Percentiles rank a stretch among this genome's conserved stretches.
Evolutionary conservation across 148 eudicot genomes (phyloP).

Genomic region (Chenopodium formosanum): DNA sequence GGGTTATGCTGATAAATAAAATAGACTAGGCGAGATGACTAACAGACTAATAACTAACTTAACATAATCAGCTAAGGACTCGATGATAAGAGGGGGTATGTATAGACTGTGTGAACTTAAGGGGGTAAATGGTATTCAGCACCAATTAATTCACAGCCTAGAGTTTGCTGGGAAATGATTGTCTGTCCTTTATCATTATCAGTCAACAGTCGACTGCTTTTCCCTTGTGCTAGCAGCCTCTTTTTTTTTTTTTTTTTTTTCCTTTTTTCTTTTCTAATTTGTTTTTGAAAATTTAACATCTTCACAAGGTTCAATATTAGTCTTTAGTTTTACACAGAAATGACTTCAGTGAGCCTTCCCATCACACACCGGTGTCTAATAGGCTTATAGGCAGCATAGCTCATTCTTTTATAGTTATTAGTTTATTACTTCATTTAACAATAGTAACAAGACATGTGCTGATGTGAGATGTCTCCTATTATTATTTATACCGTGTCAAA

Average conservation of each 20-base stretch:
- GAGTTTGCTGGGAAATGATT: not conserved
- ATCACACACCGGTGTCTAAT: not conserved
- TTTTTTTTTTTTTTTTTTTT: not conserved
- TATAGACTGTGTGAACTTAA: too few relatives aligned
- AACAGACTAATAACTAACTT: too few relatives aligned
- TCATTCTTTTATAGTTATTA: conserved; percentile 2
- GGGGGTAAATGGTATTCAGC: too few relatives aligned
- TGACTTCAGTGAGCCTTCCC: not conserved
- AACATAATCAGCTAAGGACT: too few relatives aligned
- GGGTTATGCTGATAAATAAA: too few relatives aligned
- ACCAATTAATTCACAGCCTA: not conserved
- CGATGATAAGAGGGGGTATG: too few relatives aligned
- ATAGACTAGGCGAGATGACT: too few relatives aligned
- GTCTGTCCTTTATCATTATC: not conserved
- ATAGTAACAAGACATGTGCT: not conserved
- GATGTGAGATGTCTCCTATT: not conserved
- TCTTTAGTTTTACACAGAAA: not conserved
- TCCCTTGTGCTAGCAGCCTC: not conserved
- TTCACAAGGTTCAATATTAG: not conserved
- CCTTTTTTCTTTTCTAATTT: not conserved
- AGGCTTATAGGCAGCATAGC: not conserved
- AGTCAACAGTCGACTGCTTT: not conserved
- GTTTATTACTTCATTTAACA: not conserved
- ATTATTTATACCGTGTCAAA: not conserved
- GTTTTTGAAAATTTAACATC: not conserved